Conservation (phyloP, 805 yeast genomes). For the Maudiozyma barnettii region DNA sequence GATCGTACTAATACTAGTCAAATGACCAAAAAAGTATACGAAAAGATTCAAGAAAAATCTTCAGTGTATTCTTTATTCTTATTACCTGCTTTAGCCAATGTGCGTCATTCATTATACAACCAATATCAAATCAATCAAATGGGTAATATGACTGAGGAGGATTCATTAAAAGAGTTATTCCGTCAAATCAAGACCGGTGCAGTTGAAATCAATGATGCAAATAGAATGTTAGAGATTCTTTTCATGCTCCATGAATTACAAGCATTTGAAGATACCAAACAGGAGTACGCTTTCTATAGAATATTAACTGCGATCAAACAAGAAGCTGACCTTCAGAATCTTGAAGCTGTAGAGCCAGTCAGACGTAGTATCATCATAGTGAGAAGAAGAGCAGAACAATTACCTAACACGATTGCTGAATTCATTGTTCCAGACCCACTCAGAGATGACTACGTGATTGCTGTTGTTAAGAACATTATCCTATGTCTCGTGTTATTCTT, state of each 20-base stretch:
- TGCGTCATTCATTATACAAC: neutral
- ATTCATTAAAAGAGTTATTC: slow-evolving; percentile 3
- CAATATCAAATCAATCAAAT: slow-evolving; percentile 1
- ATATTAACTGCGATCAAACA: neutral
- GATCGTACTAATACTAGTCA: neutral
- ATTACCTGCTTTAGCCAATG: neutral
- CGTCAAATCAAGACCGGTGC: neutral
- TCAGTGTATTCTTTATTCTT: neutral
- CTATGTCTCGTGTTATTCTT: slow-evolving; percentile 17
- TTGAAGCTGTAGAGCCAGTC: neutral
- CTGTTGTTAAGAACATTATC: slow-evolving; percentile 14
- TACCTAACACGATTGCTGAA: slow-evolving; percentile 4
- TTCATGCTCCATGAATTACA: neutral
- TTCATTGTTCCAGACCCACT: slow-evolving; percentile 18
- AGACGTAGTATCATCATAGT: neutral
- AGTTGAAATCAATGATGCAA: neutral
- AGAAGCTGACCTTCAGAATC: neutral
- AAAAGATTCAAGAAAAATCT: neutral
- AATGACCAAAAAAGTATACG: neutral
- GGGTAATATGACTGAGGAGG: slow-evolving; percentile 4
- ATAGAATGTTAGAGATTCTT: neutral
- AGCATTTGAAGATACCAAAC: neutral
- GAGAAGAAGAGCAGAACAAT: neutral
- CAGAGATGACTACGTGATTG: slow-evolving; percentile 10
- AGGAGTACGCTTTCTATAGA: neutral